These are phyloP conservation scores for Nicotiana attenuata DNA, from an alignment of 257 asterid species.

Conservation along the genomic window DNA sequence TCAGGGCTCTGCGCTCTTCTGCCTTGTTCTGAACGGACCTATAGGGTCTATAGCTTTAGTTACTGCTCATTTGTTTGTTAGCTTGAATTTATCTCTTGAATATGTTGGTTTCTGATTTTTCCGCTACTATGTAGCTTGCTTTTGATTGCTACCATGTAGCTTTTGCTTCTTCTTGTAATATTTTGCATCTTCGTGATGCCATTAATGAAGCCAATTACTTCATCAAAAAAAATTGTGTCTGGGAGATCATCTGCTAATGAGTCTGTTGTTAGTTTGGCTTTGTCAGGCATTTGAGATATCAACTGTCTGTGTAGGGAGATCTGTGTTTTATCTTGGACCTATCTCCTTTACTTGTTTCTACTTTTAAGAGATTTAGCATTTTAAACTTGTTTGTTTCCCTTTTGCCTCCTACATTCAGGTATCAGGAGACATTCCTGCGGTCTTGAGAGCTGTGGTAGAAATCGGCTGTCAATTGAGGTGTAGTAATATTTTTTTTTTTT, in stretches of 20 bases:
- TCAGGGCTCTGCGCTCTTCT: not conserved
- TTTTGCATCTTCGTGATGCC: too few species aligned
- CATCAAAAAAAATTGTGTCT: too few species aligned
- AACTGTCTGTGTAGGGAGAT: not conserved
- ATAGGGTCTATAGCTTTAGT: not conserved
- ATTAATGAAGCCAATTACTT: too few species aligned
- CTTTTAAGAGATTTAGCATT: not conserved
- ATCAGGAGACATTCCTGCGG: conserved; percentile 78
- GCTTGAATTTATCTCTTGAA: not conserved
- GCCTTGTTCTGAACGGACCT: not conserved
- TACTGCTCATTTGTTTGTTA: not conserved
- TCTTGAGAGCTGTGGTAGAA: conserved; percentile 87
- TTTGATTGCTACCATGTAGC: too few species aligned
- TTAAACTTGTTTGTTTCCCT: not conserved
- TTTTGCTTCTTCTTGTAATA: too few species aligned
- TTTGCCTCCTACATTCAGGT: conserved; percentile 42
- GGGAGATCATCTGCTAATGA: too few species aligned
- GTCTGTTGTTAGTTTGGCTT: not conserved
- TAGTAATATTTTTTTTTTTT: not conserved
- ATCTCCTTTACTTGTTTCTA: not conserved
- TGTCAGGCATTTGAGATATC: not conserved
- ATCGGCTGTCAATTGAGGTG: conserved; percentile 87
- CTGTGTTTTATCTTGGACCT: not conserved
- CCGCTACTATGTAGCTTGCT: too few species aligned
- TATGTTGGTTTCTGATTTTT: too few species aligned